These are phyloP conservation scores for Podila epicladia DNA, from an alignment of 192 early-diverging fungal species.

Conservation along the genomic window DNA sequence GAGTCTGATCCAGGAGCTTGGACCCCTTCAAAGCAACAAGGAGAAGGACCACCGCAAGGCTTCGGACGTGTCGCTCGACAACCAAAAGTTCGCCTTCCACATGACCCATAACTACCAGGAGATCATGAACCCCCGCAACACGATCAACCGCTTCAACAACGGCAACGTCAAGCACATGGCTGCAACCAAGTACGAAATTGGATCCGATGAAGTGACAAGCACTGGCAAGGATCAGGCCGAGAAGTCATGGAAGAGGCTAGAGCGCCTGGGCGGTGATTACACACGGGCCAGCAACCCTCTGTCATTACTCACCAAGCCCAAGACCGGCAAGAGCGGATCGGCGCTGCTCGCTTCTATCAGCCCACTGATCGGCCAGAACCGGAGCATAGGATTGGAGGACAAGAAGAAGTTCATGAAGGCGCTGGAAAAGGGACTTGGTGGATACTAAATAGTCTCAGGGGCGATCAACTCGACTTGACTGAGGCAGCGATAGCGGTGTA, in stretches of 20 bases:
- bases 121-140: conserved; percentile 33
- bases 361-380: conserved; percentile 35
- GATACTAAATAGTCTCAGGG: conserved; percentile 5
- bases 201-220: conserved; percentile 18
- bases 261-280: conserved; percentile 49
- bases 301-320: conserved; percentile 17
- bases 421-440: conserved; percentile 22
- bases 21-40: conserved; percentile 7
- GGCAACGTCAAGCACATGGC: conserved; percentile 26
- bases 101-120: conserved; percentile 40
- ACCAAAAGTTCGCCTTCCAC: conserved; percentile 23
- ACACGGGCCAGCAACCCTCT: conserved; percentile 18
- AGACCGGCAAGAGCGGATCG: conserved; percentile 10
- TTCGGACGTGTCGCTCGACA: conserved; percentile 18
- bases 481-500: too few relatives aligned
- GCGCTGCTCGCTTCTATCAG: conserved; percentile 12
- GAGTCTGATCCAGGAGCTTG: conserved; percentile 31
- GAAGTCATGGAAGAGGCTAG: conserved; percentile 47
- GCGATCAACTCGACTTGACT: not conserved
- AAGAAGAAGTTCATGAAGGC: conserved; percentile 47
- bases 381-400: conserved; percentile 48
- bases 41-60: conserved; percentile 40
- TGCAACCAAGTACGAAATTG: conserved; percentile 19
- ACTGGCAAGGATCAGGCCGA: conserved; percentile 18
- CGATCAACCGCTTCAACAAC: conserved; percentile 40